A percentile compares a stretch with the other conserved stretches of the same genome.
Conservation (phyloP, 768 basidiomycete species). For the Mrakia blollopis region DNA sequence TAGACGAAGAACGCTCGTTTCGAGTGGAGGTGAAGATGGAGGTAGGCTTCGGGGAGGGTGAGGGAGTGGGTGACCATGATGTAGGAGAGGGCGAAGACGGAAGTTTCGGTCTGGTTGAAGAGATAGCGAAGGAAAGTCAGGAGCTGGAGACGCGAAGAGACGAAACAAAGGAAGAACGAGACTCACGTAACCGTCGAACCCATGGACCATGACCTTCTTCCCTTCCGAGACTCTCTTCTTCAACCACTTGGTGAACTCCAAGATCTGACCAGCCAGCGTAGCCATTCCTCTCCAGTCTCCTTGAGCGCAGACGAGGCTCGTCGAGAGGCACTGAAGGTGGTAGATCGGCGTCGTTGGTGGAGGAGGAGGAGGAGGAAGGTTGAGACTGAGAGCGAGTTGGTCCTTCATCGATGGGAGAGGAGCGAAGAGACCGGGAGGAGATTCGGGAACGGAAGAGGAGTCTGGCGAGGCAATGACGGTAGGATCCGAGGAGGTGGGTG, state of each 20-base stretch:
- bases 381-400: neutral
- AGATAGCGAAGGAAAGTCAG: neutral
- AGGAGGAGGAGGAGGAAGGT: neutral
- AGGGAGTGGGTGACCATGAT: conserved; percentile 59
- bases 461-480: conserved; percentile 5
- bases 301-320: conserved; percentile 24
- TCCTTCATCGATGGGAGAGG: conserved; percentile 9
- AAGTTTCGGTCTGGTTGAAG: conserved; percentile 76
- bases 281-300: conserved; percentile 28
- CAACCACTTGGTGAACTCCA: conserved; percentile 38
- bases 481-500: conserved; percentile 4
- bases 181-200: conserved; percentile 32
- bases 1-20: conserved; percentile 86
- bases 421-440: conserved; percentile 11
- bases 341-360: conserved; percentile 34
- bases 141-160: neutral
- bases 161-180: too few relatives aligned
- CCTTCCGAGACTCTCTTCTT: conserved; percentile 33
- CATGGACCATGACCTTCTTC: conserved; percentile 24
- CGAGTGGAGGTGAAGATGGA: conserved; percentile 65
- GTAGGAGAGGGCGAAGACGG: conserved; percentile 76
- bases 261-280: conserved; percentile 32
- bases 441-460: neutral
- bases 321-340: conserved; percentile 39
- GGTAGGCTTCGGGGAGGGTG: conserved; percentile 79